Conservation (phyloP, 2,329 filamentous ascomycete species). For the Rosellinia necatrix region DNA sequence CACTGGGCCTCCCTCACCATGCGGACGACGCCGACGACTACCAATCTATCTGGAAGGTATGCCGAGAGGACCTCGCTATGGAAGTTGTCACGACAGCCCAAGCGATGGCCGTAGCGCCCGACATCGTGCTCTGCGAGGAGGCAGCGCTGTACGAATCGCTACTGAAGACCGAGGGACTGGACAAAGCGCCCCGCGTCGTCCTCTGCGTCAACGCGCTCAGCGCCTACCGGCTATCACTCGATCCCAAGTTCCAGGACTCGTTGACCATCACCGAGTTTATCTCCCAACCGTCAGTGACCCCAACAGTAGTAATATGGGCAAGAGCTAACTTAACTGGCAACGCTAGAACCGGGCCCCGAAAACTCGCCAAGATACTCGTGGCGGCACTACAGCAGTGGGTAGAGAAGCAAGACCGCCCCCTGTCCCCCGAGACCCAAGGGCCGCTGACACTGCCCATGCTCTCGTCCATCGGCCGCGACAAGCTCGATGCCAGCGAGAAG, state of each 20-base stretch:
- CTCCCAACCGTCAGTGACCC: conserved; percentile 43
- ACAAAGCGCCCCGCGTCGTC: conserved; percentile 38
- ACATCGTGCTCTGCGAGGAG: conserved; percentile 35
- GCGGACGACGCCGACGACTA: conserved; percentile 1
- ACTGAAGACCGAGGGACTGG: background rate
- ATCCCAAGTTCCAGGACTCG: conserved; percentile 23
- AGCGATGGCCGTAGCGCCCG: conserved; percentile 21
- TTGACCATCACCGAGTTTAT: conserved; percentile 42
- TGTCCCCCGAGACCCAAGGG: background rate
- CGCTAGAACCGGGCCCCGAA: conserved; percentile 43
- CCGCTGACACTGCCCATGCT: background rate
- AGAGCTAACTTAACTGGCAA: background rate
- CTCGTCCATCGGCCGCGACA: background rate
- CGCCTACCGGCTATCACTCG: conserved; percentile 33
- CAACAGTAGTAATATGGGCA: background rate
- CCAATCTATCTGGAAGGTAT: conserved; percentile 21
- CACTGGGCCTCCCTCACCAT: conserved; percentile 10
- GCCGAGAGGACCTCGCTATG: conserved; percentile 18
- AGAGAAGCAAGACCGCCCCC: conserved; percentile 10
- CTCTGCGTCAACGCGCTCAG: conserved; percentile 41
- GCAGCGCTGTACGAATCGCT: conserved; percentile 19
- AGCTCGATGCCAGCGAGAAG: background rate
- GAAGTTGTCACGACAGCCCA: conserved; percentile 14
- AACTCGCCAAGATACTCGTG: conserved; percentile 42
- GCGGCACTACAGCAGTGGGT: conserved; percentile 20